These are phyloP conservation scores for Chlorella sorokiniana DNA, from an alignment of 139 green algal genomes.

Conservation along the genomic window DNA sequence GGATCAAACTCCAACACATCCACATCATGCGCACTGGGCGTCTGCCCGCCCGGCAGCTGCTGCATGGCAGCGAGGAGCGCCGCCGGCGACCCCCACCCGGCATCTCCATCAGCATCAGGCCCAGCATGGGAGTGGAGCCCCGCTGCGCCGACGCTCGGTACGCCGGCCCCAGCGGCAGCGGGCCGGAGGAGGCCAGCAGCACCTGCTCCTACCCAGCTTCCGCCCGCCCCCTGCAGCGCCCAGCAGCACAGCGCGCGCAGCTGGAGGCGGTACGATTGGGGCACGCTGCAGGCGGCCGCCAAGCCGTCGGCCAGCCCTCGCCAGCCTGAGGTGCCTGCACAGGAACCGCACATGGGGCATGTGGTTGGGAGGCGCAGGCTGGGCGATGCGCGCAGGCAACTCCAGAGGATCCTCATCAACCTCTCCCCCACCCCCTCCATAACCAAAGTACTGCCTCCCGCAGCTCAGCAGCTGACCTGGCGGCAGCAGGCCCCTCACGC, in stretches of 20 bases:
- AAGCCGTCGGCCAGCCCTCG: not conserved
- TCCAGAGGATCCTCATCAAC: too few relatives aligned
- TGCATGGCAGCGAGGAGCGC: too few relatives aligned
- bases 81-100: not conserved
- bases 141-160: not conserved
- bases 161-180: not conserved
- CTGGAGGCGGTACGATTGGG: not conserved
- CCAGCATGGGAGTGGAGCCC: not conserved
- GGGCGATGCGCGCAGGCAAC: too few relatives aligned
- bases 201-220: not conserved
- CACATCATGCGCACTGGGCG: not conserved
- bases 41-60: not conserved
- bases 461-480: too few relatives aligned
- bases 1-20: not conserved
- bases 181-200: not conserved
- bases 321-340: not conserved
- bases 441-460: too few relatives aligned
- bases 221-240: not conserved
- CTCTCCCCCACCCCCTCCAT: too few relatives aligned
- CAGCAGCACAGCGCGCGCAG: conserved; percentile 23
- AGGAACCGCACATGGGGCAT: too few relatives aligned
- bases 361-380: too few relatives aligned
- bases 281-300: not conserved
- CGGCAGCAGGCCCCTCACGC: not conserved
- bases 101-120: not conserved